phyloP scores from a whole-genome alignment of 2,329 filamentous ascomycete species.

The Colletotrichum melonis region DNA sequence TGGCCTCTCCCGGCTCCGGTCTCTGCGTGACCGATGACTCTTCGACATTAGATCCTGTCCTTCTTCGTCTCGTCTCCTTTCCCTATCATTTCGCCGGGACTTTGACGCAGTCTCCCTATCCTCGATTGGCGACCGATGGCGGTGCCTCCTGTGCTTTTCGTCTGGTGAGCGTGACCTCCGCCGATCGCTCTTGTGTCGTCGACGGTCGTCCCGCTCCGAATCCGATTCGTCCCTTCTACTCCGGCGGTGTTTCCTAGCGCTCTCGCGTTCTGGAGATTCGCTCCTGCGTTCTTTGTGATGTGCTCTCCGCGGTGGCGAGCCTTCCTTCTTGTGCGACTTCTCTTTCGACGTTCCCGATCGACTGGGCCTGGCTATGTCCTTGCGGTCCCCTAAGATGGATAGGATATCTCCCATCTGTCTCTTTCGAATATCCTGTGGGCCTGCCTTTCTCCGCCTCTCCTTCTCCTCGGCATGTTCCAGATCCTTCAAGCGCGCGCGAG shows the following conservation, averaged over 20 bases:
- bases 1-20: constrained; percentile 7
- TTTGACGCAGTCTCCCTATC: background rate
- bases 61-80: constrained; percentile 25
- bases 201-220: constrained; percentile 26
- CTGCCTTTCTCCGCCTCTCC: constrained; percentile 58
- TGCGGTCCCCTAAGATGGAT: constrained; percentile 62
- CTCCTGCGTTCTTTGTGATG: constrained; percentile 22
- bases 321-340: constrained; percentile 14
- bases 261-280: constrained; percentile 28
- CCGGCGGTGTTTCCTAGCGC: constrained; percentile 10
- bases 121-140: constrained; percentile 42
- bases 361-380: constrained; percentile 33
- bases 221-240: constrained; percentile 18
- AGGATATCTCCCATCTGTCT: constrained; percentile 71
- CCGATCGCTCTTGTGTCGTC: constrained; percentile 30
- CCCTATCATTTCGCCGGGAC: constrained; percentile 36
- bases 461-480: constrained; percentile 63
- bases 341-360: constrained; percentile 23
- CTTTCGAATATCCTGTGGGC: constrained; percentile 62
- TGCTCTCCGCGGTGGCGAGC: constrained; percentile 4
- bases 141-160: constrained; percentile 43
- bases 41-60: constrained; percentile 6
- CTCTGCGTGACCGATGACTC: background rate
- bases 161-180: constrained; percentile 47
- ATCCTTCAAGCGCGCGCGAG: constrained; percentile 74